Base-by-base conservation (phyloP, 1,284 basidiomycete species). In the Psilocybe mexicana region DNA sequence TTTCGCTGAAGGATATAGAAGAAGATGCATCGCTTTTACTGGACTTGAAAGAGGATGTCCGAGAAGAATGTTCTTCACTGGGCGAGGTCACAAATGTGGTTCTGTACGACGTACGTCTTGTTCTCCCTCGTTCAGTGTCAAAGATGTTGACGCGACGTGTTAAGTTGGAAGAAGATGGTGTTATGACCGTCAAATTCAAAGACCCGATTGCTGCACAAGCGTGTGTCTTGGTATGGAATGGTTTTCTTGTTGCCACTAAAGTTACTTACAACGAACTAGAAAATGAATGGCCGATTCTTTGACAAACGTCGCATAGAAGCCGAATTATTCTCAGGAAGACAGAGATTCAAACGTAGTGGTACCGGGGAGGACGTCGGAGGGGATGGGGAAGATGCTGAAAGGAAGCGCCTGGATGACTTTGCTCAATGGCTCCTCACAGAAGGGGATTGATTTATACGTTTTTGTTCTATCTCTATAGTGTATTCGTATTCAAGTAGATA, bases 21-120 rank as follows among this genome's bases (percentile, higher is more conserved):
- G 86, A 93, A 65, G 96, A 99, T 67, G 82, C 93, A 0, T 83
- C 91, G 3, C 75, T 99, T 23, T 76, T 98, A 10, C 82, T 99
- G 8, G 96, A 99, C 66, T 81, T 98, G 52, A 98, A 98, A 69
- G 92, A 97, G 65, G 96, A 99, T 65, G 95, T 99, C 7, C 84
- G 96, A 55, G 94, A 97, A 42, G 96, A 99, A 69, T 97, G 94
- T 63, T 88, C 90, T 52, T 83, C 83, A 0, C 74, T 99, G 10
- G 97, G 97, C n/a, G 88, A 93, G 63, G 96, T 99, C 1, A 99
- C 96, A 0, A 98, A 94, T 67, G 93, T 98, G 0, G 87, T 94
- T n/a, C 73, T 99, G 33, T 99, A 96, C 72, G 96, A 99, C 76
- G 94, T 96, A 70, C 74, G 93, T 81, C 53, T 43, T 18, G 2